phyloP scores from a whole-genome alignment of 1,139 yeast genomes.

The Saccharomyces hybrid region DNA sequence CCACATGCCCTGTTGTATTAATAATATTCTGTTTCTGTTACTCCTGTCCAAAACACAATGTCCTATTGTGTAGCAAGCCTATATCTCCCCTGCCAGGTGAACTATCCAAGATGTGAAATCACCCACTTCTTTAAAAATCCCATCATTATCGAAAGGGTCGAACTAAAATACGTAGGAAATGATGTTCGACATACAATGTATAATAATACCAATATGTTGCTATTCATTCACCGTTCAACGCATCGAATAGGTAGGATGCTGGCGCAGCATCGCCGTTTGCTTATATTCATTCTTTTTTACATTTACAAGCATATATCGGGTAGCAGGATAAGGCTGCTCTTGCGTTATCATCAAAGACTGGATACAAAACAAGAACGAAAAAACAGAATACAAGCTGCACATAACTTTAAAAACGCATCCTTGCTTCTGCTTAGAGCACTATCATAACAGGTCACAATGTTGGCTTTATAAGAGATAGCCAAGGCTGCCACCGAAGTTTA shows the following conservation, averaged over 20 bases:
- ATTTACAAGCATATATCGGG: too few relatives aligned
- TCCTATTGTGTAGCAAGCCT: background rate
- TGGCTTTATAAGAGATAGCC: too few relatives aligned
- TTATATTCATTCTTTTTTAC: too few relatives aligned
- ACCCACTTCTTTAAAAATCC: background rate
- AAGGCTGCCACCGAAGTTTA: too few relatives aligned
- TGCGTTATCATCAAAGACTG: too few relatives aligned
- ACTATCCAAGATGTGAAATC: background rate
- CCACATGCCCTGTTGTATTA: slow-evolving; percentile 45
- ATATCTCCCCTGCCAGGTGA: background rate
- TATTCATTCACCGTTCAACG: background rate
- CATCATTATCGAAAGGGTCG: background rate
- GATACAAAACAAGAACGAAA: too few relatives aligned
- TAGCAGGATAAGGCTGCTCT: too few relatives aligned
- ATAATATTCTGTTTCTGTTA: background rate
- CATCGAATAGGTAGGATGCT: background rate
- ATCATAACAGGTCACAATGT: too few relatives aligned
- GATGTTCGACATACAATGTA: background rate
- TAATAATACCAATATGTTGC: background rate
- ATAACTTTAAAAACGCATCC: too few relatives aligned
- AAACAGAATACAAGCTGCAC: too few relatives aligned
- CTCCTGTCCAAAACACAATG: background rate
- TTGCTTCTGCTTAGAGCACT: too few relatives aligned
- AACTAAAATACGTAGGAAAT: background rate
- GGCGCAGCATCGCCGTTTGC: background rate